Evolutionary conservation across 306 rosid genomes (phyloP).

Genomic region (Prunus kanzakura): DNA sequence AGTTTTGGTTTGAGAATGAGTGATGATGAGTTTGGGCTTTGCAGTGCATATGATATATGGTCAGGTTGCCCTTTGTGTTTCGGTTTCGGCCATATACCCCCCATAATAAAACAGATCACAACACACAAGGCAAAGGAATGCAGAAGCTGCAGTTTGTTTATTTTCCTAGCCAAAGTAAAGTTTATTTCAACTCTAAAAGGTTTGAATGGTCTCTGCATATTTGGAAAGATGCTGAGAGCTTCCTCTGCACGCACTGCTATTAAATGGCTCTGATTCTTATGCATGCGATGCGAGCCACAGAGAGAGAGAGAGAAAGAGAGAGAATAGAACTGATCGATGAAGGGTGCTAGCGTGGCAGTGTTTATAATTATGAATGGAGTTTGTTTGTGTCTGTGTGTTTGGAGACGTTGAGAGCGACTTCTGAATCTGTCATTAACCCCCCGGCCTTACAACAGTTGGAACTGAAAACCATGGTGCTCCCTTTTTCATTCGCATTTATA

Average conservation of each 20-base stretch:
- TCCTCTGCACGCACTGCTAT: constrained; percentile 42
- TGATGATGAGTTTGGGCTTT: neutral
- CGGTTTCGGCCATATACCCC: neutral
- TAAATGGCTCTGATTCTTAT: constrained; percentile 34
- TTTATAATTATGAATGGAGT: constrained; percentile 43
- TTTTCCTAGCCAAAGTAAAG: neutral
- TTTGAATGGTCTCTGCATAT: constrained; percentile 67
- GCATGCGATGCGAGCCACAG: neutral
- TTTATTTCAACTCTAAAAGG: constrained; percentile 20
- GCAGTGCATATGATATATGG: neutral
- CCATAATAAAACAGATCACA: neutral
- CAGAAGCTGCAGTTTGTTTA: neutral
- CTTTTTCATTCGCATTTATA: constrained; percentile 61
- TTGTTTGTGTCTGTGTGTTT: constrained; percentile 52
- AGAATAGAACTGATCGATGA: neutral
- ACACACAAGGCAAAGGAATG: neutral
- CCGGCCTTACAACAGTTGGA: constrained; percentile 51
- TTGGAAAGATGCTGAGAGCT: constrained; percentile 56
- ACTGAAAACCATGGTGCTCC: constrained; percentile 79
- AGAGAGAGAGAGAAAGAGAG: neutral
- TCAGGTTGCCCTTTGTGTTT: neutral
- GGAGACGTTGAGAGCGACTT: constrained; percentile 58
- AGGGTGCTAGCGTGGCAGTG: neutral
- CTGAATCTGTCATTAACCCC: constrained; percentile 57
- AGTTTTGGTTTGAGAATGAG: too few relatives aligned